A percentile compares a stretch with the other conserved stretches of the same genome.
These are phyloP conservation scores for Scytalidium sp. DNA, from an alignment of 2,329 filamentous ascomycete genomes.

Conservation along the genomic window DNA sequence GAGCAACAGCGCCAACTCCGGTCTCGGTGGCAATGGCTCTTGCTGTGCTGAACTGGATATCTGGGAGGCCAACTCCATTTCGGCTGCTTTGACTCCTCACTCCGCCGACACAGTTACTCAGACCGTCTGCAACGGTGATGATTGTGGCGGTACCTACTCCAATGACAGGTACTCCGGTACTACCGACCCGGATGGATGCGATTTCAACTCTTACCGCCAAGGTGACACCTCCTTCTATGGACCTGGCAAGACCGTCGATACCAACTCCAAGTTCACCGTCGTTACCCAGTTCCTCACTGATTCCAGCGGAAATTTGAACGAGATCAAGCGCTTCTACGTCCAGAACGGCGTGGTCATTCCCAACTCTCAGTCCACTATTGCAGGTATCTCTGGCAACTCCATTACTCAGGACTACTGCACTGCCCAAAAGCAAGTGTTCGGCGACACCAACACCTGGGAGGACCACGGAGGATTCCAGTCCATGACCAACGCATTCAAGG, in stretches of 20 bases:
- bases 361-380: slow-evolving; percentile 44
- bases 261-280: slow-evolving; percentile 50
- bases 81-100: slow-evolving; percentile 57
- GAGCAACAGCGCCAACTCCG: slow-evolving; percentile 48
- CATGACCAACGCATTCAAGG: slow-evolving; percentile 51
- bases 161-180: slow-evolving; percentile 48
- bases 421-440: slow-evolving; percentile 52
- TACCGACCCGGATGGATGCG: slow-evolving; percentile 60
- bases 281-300: slow-evolving; percentile 57
- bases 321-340: slow-evolving; percentile 55
- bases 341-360: slow-evolving; percentile 51
- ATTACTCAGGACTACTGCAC: slow-evolving; percentile 57
- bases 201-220: slow-evolving; percentile 60
- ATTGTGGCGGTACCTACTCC: slow-evolving; percentile 35
- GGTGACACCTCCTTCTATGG: slow-evolving; percentile 56
- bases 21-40: slow-evolving; percentile 50
- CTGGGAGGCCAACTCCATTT: slow-evolving; percentile 61
- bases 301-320: slow-evolving; percentile 44
- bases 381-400: slow-evolving; percentile 45
- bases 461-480: slow-evolving; percentile 51
- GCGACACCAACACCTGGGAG: slow-evolving; percentile 50
- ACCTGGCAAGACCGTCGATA: slow-evolving; percentile 50
- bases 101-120: slow-evolving; percentile 44
- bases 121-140: slow-evolving; percentile 38
- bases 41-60: slow-evolving; percentile 70